These are phyloP conservation scores for Mortierella hygrophila DNA, from an alignment of 192 early-diverging fungal genomes.

Conservation along the genomic window DNA sequence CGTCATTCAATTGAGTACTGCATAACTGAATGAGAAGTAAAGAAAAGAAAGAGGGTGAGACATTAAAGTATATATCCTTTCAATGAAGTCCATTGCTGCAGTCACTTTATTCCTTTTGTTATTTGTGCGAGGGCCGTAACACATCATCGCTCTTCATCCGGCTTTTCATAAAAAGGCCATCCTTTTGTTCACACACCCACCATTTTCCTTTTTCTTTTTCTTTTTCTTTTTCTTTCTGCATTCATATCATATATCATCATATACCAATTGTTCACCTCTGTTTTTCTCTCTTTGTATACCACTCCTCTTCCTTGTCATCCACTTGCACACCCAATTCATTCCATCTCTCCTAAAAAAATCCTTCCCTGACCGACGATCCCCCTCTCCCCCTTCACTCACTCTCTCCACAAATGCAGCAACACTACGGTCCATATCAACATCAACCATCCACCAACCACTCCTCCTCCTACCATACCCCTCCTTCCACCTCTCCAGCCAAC, in stretches of 20 bases:
- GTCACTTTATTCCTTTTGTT: not conserved
- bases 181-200: not conserved
- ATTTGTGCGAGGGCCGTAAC: constrained; percentile 16
- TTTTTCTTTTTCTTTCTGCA: not conserved
- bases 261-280: too few species aligned
- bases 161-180: not conserved
- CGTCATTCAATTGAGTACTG: not conserved
- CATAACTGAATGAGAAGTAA: not conserved
- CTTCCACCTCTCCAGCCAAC: constrained; percentile 5
- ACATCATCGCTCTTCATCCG: not conserved
- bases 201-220: not conserved
- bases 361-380: not conserved
- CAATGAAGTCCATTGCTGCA: too few species aligned
- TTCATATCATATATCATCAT: too few species aligned
- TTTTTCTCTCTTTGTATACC: not conserved
- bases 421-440: not conserved
- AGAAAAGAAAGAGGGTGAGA: too few species aligned
- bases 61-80: too few species aligned
- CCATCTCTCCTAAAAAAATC: not conserved
- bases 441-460: not conserved
- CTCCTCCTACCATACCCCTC: not conserved
- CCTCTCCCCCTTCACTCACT: not conserved
- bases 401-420: not conserved
- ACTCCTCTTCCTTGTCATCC: not conserved
- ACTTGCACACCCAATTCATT: not conserved